A percentile compares a stretch with the other conserved stretches of the same genome.
Evolutionary conservation across 495 filamentous ascomycete genomes (phyloP).

Genomic region (Aspergillus ostianus): DNA sequence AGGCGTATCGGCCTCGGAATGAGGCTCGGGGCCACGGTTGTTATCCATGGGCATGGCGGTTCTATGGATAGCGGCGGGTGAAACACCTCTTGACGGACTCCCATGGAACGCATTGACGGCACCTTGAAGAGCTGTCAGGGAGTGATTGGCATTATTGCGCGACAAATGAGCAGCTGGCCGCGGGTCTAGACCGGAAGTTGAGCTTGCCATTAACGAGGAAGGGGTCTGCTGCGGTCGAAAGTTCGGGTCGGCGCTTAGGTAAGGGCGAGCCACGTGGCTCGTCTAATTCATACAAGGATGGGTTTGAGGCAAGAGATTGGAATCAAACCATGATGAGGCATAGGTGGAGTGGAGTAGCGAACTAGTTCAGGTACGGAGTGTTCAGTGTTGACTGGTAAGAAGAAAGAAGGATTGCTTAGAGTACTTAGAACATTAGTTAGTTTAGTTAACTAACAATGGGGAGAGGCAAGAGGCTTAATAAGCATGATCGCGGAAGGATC

Average conservation of each 20-base stretch:
- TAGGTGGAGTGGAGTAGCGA: background rate
- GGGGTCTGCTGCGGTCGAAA: background rate
- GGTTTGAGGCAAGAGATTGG: background rate
- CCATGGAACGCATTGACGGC: constrained; percentile 39
- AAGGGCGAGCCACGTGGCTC: background rate
- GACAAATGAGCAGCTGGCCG: constrained; percentile 27
- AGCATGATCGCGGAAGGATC: too few relatives aligned
- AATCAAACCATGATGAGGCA: background rate
- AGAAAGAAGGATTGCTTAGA: background rate
- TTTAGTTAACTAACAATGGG: too few relatives aligned
- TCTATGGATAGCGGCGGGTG: constrained; percentile 19
- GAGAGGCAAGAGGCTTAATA: too few relatives aligned
- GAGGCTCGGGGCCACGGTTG: constrained; percentile 12
- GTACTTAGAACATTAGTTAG: too few relatives aligned
- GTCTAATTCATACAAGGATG: background rate
- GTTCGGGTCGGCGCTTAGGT: background rate
- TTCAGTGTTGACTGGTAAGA: background rate
- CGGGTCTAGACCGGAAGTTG: constrained; percentile 30
- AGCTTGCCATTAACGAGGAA: constrained; percentile 35
- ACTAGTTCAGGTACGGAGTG: background rate
- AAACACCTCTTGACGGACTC: constrained; percentile 17
- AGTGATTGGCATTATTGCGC: constrained; percentile 20
- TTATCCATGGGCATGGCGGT: constrained; percentile 8
- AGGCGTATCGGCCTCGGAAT: constrained; percentile 13
- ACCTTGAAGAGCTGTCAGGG: constrained; percentile 33